Evolutionary conservation across 1,284 basidiomycete species (phyloP).

Genomic region (Ceratobasidium sp.): DNA sequence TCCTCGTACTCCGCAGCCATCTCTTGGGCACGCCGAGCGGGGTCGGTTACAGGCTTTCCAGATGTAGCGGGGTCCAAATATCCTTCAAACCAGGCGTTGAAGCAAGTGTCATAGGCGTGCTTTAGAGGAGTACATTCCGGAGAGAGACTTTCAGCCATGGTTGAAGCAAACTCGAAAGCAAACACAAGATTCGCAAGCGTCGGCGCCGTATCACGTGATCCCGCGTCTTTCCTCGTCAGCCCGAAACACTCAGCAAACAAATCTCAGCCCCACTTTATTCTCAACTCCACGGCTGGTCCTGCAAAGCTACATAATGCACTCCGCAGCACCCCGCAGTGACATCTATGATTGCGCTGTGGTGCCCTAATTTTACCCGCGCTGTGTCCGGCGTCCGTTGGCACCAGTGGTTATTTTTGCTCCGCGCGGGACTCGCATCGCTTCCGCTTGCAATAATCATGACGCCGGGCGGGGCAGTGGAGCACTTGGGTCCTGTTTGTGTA

Average conservation of each 20-base stretch:
- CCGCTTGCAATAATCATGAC: slow-evolving; percentile 19
- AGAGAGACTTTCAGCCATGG: slow-evolving; percentile 78
- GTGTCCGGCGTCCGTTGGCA: slow-evolving; percentile 22
- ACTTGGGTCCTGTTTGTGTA: background rate
- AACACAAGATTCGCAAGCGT: too few species aligned
- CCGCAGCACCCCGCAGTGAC: too few species aligned
- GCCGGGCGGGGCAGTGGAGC: background rate
- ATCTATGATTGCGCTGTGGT: too few species aligned
- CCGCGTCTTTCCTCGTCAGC: too few species aligned
- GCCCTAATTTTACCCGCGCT: too few species aligned
- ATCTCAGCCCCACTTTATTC: too few species aligned
- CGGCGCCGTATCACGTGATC: slow-evolving; percentile 12
- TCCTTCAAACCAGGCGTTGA: slow-evolving; percentile 96
- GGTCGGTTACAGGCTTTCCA: slow-evolving; percentile 58
- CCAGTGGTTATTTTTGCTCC: background rate
- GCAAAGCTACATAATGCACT: too few species aligned
- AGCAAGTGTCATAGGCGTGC: slow-evolving; percentile 90
- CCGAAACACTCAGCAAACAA: too few species aligned
- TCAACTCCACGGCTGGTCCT: too few species aligned
- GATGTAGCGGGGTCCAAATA: slow-evolving; percentile 82
- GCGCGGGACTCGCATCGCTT: slow-evolving; percentile 1
- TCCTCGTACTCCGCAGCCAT: slow-evolving; percentile 82
- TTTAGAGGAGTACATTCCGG: slow-evolving; percentile 90
- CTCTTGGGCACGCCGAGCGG: slow-evolving; percentile 51
- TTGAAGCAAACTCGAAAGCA: too few species aligned